These are phyloP conservation scores for Piper betle DNA, from an alignment of 164 flowering plant genomes.

Conservation along the genomic window DNA sequence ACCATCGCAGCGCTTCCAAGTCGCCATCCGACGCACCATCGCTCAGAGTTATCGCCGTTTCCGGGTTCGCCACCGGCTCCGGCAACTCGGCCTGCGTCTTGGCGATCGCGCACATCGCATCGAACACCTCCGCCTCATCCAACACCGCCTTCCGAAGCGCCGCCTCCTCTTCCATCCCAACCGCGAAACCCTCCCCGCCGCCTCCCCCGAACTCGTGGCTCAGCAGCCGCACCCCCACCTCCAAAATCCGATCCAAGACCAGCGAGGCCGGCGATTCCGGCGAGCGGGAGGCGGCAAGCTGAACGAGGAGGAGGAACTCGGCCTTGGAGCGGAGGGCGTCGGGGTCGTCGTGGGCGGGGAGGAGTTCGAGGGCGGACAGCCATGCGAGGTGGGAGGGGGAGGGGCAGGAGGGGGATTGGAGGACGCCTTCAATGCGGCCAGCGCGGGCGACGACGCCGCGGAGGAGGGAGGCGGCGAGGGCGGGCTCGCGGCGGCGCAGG, in stretches of 20 bases:
- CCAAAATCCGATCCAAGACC: slow-evolving; percentile 30
- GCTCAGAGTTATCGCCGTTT: slow-evolving; percentile 36
- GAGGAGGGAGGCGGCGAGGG: slow-evolving; percentile 54
- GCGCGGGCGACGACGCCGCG: slow-evolving; percentile 47
- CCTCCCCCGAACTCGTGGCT: slow-evolving; percentile 18
- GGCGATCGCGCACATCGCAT: slow-evolving; percentile 59
- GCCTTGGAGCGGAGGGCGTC: slow-evolving; percentile 39
- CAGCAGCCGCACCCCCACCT: slow-evolving; percentile 47
- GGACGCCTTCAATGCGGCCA: neutral
- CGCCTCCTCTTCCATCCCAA: slow-evolving; percentile 30
- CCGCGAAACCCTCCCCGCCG: neutral
- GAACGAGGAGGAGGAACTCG: slow-evolving; percentile 57
- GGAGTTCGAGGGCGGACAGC: slow-evolving; percentile 52
- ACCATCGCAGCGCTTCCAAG: slow-evolving; percentile 23
- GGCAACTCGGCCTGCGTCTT: slow-evolving; percentile 39
- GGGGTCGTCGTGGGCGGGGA: slow-evolving; percentile 41
- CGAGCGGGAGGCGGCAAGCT: slow-evolving; percentile 35
- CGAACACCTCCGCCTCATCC: slow-evolving; percentile 54
- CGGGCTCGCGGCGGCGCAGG: slow-evolving; percentile 45
- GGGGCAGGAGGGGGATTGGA: too few species aligned
- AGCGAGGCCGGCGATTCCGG: slow-evolving; percentile 9
- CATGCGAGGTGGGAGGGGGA: slow-evolving; percentile 62
- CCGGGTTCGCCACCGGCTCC: slow-evolving; percentile 26
- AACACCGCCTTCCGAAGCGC: slow-evolving; percentile 37
- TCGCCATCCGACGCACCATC: slow-evolving; percentile 12